These are phyloP conservation scores for Albatrellus ellisii DNA, from an alignment of 768 basidiomycete genomes.

Conservation along the genomic window DNA sequence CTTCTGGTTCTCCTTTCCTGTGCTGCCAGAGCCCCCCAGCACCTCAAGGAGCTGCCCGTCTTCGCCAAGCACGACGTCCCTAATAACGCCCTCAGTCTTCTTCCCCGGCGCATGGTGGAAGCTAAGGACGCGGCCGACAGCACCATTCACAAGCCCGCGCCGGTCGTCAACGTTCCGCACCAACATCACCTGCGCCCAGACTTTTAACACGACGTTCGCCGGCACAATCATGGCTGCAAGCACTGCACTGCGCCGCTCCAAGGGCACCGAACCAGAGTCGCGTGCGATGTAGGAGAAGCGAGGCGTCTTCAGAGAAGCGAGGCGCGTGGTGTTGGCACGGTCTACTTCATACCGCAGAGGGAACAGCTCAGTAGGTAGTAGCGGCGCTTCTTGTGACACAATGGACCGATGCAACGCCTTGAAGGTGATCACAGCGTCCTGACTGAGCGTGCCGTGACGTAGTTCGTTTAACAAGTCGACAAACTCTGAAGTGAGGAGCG, in stretches of 20 bases:
- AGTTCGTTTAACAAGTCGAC: conserved; percentile 67
- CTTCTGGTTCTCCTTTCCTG: conserved; percentile 24
- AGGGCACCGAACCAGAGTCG: conserved; percentile 34
- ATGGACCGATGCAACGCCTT: conserved; percentile 28
- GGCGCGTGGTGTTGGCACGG: conserved; percentile 41
- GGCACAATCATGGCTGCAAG: conserved; percentile 53
- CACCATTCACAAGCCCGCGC: conserved; percentile 50
- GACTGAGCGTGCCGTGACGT: conserved; percentile 43
- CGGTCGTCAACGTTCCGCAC: conserved; percentile 51
- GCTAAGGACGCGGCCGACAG: conserved; percentile 45
- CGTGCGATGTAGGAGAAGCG: conserved; percentile 32
- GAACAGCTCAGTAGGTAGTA: conserved; percentile 41
- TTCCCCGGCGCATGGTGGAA: conserved; percentile 27
- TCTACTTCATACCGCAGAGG: conserved; percentile 61
- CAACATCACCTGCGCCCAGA: conserved; percentile 54
- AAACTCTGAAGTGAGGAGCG: conserved; percentile 31
- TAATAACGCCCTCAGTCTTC: conserved; percentile 20
- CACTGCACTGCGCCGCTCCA: conserved; percentile 35
- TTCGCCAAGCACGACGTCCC: conserved; percentile 20
- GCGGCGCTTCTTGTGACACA: conserved; percentile 17
- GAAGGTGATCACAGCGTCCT: conserved; percentile 34
- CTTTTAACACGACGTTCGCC: conserved; percentile 38
- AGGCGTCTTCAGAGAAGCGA: conserved; percentile 32
- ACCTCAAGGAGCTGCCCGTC: conserved; percentile 16
- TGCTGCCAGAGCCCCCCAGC: not conserved